These are phyloP conservation scores for Melampsora larici-populina DNA, from an alignment of 1,284 basidiomycete species.

Conservation along the genomic window DNA sequence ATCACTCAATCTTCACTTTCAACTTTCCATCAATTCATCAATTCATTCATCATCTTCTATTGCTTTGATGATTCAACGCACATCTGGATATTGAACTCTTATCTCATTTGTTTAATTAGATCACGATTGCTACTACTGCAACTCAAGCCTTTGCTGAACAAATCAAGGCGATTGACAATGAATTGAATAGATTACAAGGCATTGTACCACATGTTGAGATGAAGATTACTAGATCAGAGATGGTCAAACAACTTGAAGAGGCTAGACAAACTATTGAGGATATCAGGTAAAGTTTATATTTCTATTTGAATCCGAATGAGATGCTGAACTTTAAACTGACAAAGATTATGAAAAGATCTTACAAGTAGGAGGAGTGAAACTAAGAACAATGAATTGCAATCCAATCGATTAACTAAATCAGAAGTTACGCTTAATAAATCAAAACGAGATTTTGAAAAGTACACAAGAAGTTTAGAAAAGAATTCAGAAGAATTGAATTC, in stretches of 20 bases:
- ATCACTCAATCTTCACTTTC: too few species aligned
- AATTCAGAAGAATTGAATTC: slow-evolving; percentile 66
- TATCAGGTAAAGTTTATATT: slow-evolving; percentile 64
- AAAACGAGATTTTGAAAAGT: slow-evolving; percentile 74
- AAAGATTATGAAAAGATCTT: slow-evolving; percentile 76
- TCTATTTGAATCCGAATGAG: not conserved
- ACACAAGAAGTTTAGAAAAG: slow-evolving; percentile 62
- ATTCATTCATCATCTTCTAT: too few species aligned
- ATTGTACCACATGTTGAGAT: slow-evolving; percentile 74
- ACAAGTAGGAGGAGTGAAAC: slow-evolving; percentile 79
- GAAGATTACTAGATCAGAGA: slow-evolving; percentile 73
- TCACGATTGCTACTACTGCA: too few species aligned
- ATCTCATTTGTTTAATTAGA: too few species aligned
- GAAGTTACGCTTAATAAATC: slow-evolving; percentile 86
- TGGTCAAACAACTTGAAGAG: slow-evolving; percentile 77
- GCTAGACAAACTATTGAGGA: slow-evolving; percentile 76
- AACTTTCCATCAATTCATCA: too few species aligned
- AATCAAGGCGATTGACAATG: slow-evolving; percentile 73
- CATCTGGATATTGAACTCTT: too few species aligned
- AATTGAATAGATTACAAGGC: slow-evolving; percentile 63
- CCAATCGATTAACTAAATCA: slow-evolving; percentile 87
- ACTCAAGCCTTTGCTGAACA: slow-evolving; percentile 88
- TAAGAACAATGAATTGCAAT: slow-evolving; percentile 84
- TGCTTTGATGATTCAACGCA: too few species aligned
- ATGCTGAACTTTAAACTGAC: not conserved